These are phyloP conservation scores for Aspergillus indologenus DNA, from an alignment of 495 filamentous ascomycete genomes.

Conservation along the genomic window DNA sequence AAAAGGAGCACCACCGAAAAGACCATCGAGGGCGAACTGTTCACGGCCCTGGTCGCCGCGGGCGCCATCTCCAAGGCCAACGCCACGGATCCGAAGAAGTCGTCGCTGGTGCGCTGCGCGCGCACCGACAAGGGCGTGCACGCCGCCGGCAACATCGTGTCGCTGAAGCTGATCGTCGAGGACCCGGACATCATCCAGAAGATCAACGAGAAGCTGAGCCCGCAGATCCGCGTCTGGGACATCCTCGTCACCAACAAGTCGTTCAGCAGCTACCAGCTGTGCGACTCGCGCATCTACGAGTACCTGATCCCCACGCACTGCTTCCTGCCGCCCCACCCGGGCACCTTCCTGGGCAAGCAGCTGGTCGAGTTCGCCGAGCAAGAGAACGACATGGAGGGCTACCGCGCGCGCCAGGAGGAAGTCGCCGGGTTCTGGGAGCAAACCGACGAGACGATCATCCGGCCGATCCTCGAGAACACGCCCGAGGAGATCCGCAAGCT, in stretches of 20 bases:
- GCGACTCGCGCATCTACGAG: slow-evolving; percentile 93
- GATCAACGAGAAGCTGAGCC: slow-evolving; percentile 80
- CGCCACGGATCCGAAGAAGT: slow-evolving; percentile 94
- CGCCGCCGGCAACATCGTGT: slow-evolving; percentile 93
- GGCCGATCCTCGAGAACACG: slow-evolving; percentile 62
- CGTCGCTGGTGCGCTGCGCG: slow-evolving; percentile 87
- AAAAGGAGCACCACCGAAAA: slow-evolving; percentile 61
- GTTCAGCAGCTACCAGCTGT: slow-evolving; percentile 89
- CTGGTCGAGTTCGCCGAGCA: slow-evolving; percentile 69
- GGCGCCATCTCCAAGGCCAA: slow-evolving; percentile 96
- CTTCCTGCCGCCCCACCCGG: slow-evolving; percentile 87
- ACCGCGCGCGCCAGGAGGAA: slow-evolving; percentile 67
- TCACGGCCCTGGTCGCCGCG: slow-evolving; percentile 81
- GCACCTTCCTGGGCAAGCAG: slow-evolving; percentile 76
- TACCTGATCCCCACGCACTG: slow-evolving; percentile 90
- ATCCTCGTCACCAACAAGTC: slow-evolving; percentile 76
- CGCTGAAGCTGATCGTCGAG: slow-evolving; percentile 92
- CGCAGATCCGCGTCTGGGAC: slow-evolving; percentile 93
- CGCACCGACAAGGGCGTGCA: slow-evolving; percentile 98
- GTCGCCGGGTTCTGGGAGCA: slow-evolving; percentile 77
- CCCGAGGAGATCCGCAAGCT: slow-evolving; percentile 45
- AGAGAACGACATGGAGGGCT: slow-evolving; percentile 64
- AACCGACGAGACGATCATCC: slow-evolving; percentile 70
- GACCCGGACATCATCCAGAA: slow-evolving; percentile 81
- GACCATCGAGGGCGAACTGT: slow-evolving; percentile 97